Conservation (phyloP, 2,329 filamentous ascomycete species). For the Xylaria sp. region DNA sequence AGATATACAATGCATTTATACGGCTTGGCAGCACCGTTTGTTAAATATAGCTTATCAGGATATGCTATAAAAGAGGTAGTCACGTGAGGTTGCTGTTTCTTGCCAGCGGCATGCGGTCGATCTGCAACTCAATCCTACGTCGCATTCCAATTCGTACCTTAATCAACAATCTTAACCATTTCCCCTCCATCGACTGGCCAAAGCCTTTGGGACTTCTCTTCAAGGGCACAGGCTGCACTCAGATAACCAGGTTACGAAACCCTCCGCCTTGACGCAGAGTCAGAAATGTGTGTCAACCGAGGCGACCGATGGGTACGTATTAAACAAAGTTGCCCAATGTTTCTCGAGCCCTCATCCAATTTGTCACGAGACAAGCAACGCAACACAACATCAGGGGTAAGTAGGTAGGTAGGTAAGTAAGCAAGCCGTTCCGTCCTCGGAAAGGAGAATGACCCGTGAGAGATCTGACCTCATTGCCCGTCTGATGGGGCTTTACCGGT, state of each 20-base stretch:
- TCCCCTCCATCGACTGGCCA: neutral
- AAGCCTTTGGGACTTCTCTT: neutral
- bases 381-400: neutral
- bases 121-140: neutral
- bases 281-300: too few relatives aligned
- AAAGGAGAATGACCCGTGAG: neutral
- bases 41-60: neutral
- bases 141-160: neutral
- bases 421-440: neutral
- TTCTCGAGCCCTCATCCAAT: too few relatives aligned
- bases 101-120: neutral
- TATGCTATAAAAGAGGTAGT: neutral
- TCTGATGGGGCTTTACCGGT: neutral
- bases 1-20: neutral
- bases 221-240: too few relatives aligned
- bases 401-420: too few relatives aligned
- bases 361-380: neutral
- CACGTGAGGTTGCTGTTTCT: neutral
- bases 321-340: too few relatives aligned
- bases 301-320: too few relatives aligned
- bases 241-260: too few relatives aligned
- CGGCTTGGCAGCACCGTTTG: neutral
- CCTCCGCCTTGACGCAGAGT: too few relatives aligned
- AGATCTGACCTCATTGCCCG: neutral
- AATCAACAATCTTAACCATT: neutral